Conservation (phyloP, 306 rosid genomes). For the Senna tora region DNA sequence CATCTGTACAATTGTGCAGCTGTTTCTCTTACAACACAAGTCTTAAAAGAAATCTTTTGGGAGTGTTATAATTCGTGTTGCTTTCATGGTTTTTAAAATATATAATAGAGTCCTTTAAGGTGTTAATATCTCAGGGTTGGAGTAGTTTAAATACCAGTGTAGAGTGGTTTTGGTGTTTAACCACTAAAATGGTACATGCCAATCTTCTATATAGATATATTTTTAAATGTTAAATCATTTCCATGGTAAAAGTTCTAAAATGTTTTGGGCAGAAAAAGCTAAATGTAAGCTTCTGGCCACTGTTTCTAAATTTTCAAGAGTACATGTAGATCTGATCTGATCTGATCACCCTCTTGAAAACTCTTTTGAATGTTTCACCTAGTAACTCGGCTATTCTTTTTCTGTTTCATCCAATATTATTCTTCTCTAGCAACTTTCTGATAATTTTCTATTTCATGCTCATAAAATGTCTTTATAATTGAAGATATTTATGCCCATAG, state of each 20-base stretch:
- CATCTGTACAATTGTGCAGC: too few relatives aligned
- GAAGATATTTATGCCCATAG: slow-evolving; percentile 15
- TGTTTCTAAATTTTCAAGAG: neutral
- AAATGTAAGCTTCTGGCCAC: neutral
- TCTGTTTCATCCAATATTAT: neutral
- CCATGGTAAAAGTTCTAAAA: neutral
- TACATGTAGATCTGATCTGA: neutral
- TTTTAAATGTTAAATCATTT: neutral
- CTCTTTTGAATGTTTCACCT: neutral
- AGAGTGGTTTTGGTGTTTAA: neutral
- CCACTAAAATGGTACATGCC: neutral
- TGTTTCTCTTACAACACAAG: too few relatives aligned
- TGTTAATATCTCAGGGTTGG: neutral
- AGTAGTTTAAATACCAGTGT: neutral
- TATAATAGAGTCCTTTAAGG: neutral
- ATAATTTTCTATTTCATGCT: neutral
- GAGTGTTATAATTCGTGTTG: too few relatives aligned
- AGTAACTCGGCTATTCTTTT: neutral
- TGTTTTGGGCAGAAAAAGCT: neutral
- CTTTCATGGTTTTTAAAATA: too few relatives aligned
- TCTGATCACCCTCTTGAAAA: neutral
- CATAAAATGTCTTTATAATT: neutral
- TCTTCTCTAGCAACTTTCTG: neutral
- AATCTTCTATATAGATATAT: neutral
- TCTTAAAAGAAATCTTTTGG: too few relatives aligned